Percentiles rank a stretch among this genome's conserved stretches.
phyloP scores from a whole-genome alignment of 192 early-diverging fungal genomes.

The Backusella tuberculispora region DNA sequence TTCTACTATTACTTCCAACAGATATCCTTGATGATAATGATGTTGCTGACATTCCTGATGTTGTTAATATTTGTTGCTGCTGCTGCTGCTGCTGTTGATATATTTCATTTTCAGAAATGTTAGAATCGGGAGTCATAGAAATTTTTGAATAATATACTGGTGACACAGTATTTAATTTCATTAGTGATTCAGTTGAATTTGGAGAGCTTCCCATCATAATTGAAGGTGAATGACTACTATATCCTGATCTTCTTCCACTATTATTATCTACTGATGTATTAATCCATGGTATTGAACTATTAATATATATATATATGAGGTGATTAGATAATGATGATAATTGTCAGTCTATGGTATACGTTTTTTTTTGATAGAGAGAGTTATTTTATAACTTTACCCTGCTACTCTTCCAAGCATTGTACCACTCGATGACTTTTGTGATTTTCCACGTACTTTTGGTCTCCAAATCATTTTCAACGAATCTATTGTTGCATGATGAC shows the following conservation, averaged over 20 bases:
- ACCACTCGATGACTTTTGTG: slow-evolving; percentile 33
- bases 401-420: slow-evolving; percentile 38
- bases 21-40: neutral
- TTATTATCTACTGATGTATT: neutral
- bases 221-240: neutral
- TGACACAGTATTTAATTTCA: neutral
- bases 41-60: neutral
- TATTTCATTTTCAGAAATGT: neutral
- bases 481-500: slow-evolving; percentile 47
- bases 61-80: neutral
- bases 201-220: neutral
- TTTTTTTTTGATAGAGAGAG: neutral
- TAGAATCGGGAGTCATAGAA: neutral
- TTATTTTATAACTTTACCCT: slow-evolving; percentile 13
- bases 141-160: neutral
- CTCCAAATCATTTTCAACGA: slow-evolving; percentile 51
- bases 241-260: neutral
- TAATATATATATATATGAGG: neutral
- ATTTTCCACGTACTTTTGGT: slow-evolving; percentile 31
- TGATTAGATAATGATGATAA: neutral
- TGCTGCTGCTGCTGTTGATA: neutral
- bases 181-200: neutral
- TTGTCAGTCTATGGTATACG: neutral
- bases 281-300: slow-evolving; percentile 31
- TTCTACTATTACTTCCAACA: neutral